These are phyloP conservation scores for Pseudozyma sp. DNA, from an alignment of 1,284 basidiomycete species.

Conservation along the genomic window DNA sequence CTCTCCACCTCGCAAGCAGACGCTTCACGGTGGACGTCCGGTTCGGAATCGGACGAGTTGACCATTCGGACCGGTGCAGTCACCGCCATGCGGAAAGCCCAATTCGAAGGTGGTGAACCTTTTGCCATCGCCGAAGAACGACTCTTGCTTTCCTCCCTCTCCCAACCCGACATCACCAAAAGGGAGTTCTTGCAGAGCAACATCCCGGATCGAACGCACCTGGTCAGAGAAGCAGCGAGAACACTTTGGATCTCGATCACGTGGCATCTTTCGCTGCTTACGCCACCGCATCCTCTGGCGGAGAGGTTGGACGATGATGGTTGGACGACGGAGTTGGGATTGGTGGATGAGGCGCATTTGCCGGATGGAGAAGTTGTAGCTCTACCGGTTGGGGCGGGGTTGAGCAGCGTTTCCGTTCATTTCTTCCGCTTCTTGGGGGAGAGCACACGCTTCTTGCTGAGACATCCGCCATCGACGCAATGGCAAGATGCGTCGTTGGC, in stretches of 20 bases:
- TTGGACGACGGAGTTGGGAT: slow-evolving; percentile 23
- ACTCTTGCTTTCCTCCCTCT: slow-evolving; percentile 19
- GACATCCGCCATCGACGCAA: slow-evolving; percentile 2
- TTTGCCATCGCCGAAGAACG: slow-evolving; percentile 48
- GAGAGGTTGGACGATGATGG: slow-evolving; percentile 21
- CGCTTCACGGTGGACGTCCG: slow-evolving; percentile 31
- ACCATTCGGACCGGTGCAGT: slow-evolving; percentile 47
- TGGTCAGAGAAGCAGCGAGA: slow-evolving; percentile 60
- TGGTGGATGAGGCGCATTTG: slow-evolving; percentile 41
- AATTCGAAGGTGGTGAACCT: slow-evolving; percentile 43
- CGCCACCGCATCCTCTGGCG: slow-evolving; percentile 22
- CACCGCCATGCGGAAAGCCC: slow-evolving; percentile 44
- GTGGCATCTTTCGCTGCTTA: slow-evolving; percentile 35
- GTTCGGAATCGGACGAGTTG: slow-evolving; percentile 32
- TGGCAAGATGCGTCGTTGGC: not conserved
- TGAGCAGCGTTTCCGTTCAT: slow-evolving; percentile 32
- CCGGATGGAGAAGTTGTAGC: slow-evolving; percentile 27
- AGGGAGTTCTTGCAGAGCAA: slow-evolving; percentile 37
- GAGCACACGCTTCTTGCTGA: slow-evolving; percentile 21
- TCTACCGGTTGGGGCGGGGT: slow-evolving; percentile 19
- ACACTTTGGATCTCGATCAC: slow-evolving; percentile 47
- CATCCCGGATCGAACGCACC: slow-evolving; percentile 56
- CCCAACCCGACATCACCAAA: slow-evolving; percentile 7
- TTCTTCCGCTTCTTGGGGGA: slow-evolving; percentile 40
- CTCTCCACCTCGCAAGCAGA: slow-evolving; percentile 50